Evolutionary conservation across 2,329 filamentous ascomycete species (phyloP).

Genomic region (Podosphaera xanthii): DNA sequence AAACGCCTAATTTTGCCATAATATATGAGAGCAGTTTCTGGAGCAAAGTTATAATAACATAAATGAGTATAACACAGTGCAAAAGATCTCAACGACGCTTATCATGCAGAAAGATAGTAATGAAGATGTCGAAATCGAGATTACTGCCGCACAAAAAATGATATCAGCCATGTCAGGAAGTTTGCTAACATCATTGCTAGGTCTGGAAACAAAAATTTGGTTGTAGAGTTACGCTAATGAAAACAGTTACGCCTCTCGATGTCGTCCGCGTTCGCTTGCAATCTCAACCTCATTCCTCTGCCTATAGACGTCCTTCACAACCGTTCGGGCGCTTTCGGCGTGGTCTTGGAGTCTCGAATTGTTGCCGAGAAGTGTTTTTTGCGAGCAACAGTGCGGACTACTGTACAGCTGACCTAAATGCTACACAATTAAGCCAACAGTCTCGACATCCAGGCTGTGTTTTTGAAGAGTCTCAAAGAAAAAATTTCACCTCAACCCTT

Average conservation of each 20-base stretch:
- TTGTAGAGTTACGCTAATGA: slow-evolving; percentile 2
- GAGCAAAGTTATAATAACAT: slow-evolving; percentile 13
- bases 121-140: slow-evolving; percentile 30
- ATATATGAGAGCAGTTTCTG: slow-evolving; percentile 2
- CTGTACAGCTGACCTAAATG: slow-evolving; percentile 19
- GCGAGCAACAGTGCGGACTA: slow-evolving; percentile 57
- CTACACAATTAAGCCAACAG: slow-evolving; percentile 15
- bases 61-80: slow-evolving; percentile 12
- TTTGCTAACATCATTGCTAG: slow-evolving; percentile 67
- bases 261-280: slow-evolving; percentile 90
- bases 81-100: slow-evolving; percentile 10
- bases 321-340: slow-evolving; percentile 47
- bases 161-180: slow-evolving; percentile 79
- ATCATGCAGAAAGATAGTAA: slow-evolving; percentile 12
- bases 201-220: slow-evolving; percentile 25
- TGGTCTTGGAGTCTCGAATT: slow-evolving; percentile 77
- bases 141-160: slow-evolving; percentile 81
- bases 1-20: neutral
- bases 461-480: slow-evolving; percentile 65
- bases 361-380: slow-evolving; percentile 95
- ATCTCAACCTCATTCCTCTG: slow-evolving; percentile 43
- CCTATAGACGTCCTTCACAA: slow-evolving; percentile 27
- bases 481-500: slow-evolving; percentile 71
- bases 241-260: slow-evolving; percentile 72
- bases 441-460: slow-evolving; percentile 43